Evolutionary conservation across 768 basidiomycete species (phyloP).

Genomic region (Lactarius indigo): DNA sequence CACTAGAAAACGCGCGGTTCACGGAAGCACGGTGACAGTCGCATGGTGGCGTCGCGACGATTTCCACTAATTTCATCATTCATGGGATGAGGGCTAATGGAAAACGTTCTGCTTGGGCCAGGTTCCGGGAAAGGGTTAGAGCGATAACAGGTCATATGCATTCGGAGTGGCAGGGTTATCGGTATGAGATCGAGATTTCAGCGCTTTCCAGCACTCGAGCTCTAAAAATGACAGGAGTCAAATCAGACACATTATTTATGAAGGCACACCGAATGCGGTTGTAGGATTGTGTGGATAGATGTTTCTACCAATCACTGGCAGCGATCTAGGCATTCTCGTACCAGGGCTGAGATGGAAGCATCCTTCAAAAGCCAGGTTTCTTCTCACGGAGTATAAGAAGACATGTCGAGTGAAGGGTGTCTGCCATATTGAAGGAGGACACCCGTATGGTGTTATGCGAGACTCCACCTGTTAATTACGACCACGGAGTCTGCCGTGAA

Average conservation of each 20-base stretch:
- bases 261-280: background rate
- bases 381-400: background rate
- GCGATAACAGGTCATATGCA: background rate
- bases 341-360: background rate
- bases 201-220: background rate
- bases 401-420: too few species aligned
- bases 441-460: background rate
- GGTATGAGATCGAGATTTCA: background rate
- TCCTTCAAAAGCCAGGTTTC: background rate
- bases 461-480: background rate
- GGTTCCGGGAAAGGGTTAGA: background rate
- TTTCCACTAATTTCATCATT: background rate
- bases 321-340: background rate
- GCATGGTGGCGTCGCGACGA: background rate
- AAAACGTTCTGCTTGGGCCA: background rate
- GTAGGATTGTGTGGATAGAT: too few species aligned
- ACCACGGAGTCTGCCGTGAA: background rate
- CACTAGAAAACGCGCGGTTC: constrained; percentile 36
- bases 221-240: background rate
- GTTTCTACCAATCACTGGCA: too few species aligned
- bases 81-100: background rate
- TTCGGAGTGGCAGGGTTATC: background rate
- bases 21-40: background rate
- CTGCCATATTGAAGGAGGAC: background rate
- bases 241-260: background rate